Evolutionary conservation across 1,139 yeast species (phyloP).

Genomic region (Starmera stellimalicola): DNA sequence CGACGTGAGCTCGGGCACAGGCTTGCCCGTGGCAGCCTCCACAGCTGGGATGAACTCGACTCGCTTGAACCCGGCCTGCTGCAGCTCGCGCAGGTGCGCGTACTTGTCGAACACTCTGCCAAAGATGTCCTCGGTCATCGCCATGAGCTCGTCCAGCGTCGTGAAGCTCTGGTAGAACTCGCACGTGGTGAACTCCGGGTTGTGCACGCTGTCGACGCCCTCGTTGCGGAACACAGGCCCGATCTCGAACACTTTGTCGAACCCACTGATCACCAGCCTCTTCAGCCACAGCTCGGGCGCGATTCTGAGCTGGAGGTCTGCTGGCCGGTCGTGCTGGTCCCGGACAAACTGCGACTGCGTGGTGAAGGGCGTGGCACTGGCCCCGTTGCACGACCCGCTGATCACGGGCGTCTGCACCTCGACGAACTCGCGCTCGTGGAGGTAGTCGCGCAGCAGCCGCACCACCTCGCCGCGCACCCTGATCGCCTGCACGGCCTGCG

Average conservation of each 20-base stretch:
- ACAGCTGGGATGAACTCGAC: slow-evolving; percentile 56
- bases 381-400: slow-evolving; percentile 70
- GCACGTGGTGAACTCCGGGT: slow-evolving; percentile 91
- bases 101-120: slow-evolving; percentile 24
- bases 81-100: slow-evolving; percentile 14
- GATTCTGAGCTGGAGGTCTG: slow-evolving; percentile 56
- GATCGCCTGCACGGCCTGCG: slow-evolving; percentile 37
- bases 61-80: slow-evolving; percentile 12
- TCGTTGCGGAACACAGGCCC: slow-evolving; percentile 86
- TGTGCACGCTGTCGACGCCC: slow-evolving; percentile 87
- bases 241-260: slow-evolving; percentile 78
- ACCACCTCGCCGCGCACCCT: slow-evolving; percentile 46
- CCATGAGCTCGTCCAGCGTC: slow-evolving; percentile 56
- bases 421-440: slow-evolving; percentile 47
- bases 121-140: slow-evolving; percentile 52
- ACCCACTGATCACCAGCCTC: slow-evolving; percentile 69
- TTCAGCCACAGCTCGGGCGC: slow-evolving; percentile 96
- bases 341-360: slow-evolving; percentile 41
- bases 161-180: slow-evolving; percentile 86
- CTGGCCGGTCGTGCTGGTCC: slow-evolving; percentile 25
- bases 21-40: slow-evolving; percentile 34
- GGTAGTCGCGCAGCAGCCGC: slow-evolving; percentile 45
- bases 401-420: slow-evolving; percentile 88
- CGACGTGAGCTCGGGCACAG: slow-evolving; percentile 34
- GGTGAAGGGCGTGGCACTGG: slow-evolving; percentile 75